Evolutionary conservation across 2,329 filamentous ascomycete genomes (phyloP), one percentile per base, ranked within the genome.

Genomic region (Pestalotiopsis fici): DNA sequence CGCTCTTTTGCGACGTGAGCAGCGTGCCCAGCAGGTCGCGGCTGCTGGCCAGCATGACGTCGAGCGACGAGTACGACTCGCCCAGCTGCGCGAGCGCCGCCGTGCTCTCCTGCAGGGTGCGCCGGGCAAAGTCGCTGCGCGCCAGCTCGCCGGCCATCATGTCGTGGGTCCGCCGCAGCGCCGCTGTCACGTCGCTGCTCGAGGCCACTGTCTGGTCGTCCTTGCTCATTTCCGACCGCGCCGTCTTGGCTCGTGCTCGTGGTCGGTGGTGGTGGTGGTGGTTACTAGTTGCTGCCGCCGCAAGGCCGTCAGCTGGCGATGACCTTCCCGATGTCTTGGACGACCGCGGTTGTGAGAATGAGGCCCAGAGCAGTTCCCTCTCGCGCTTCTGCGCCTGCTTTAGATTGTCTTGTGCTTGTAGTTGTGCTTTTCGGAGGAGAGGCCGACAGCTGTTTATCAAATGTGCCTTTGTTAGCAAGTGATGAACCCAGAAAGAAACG

Each of bases 1-100:
- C 96, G 71, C 92, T 96, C 85, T 99, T 99, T 77, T 97, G 94
- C 70, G 93, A 96, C 69, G 89, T 89, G 59, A 98, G 82, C 59
- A 99, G 83, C 21, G 93, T 93, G 6, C 89, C 89, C 7, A 98
- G 87, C 21, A 99, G 83, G 66, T 90, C 90, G 71, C 88, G 87
- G 59, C 93, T 95, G 66, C 88, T 92, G 2, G 88, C 85, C 47
- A 99, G 85, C 76, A 98, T 86, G 13, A 88, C 88, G 73, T 95
- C 93, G 4, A 98, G 87, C 62, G 90, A 89, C 23, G 86, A 89
- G 81, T 99, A 99, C 47, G 89, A 91, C 74, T 97, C 92, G 3
- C 91, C 89, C 1, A 99, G 86, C 70, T 93, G 89, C 65, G 87
- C 87, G n/a, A 99, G 86, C 12, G 95, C 94, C 11, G 90, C 91